These are phyloP conservation scores for Limnomonas spitsbergensis DNA, from an alignment of 139 green algal genomes.

Conservation along the genomic window DNA sequence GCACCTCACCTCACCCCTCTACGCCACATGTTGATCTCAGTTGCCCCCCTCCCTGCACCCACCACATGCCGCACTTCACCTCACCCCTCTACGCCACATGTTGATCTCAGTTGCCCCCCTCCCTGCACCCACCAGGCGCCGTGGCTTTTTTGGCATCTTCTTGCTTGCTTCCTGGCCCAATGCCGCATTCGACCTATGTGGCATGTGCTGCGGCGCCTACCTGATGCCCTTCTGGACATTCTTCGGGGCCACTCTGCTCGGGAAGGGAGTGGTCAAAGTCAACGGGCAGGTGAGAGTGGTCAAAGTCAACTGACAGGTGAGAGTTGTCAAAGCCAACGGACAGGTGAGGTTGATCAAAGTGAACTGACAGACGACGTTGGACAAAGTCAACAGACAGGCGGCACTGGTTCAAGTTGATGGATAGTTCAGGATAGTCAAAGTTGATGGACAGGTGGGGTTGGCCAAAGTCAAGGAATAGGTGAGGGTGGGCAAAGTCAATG, in stretches of 20 bases:
- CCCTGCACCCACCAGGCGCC: no score
- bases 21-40: no score
- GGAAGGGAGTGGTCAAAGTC: slow-evolving; percentile 85
- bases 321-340: slow-evolving; percentile 4
- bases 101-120: no score
- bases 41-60: no score
- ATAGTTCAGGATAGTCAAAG: background rate
- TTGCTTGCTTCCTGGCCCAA: slow-evolving; percentile 87
- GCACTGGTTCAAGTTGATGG: background rate
- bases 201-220: slow-evolving; percentile 88
- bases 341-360: slow-evolving; percentile 7
- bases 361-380: slow-evolving; percentile 16
- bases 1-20: no score
- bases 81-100: no score
- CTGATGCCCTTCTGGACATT: slow-evolving; percentile 91
- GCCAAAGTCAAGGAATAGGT: background rate
- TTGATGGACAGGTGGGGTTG: background rate
- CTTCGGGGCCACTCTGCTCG: slow-evolving; percentile 78
- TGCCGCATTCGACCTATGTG: slow-evolving; percentile 88
- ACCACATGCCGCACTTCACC: no score
- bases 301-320: background rate
- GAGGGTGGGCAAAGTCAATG: slow-evolving; percentile 66
- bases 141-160: slow-evolving; percentile 85
- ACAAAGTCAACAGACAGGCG: slow-evolving; percentile 67
- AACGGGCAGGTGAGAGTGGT: slow-evolving; percentile 30